Base-by-base conservation (phyloP, 1,284 basidiomycete genomes). In the Puccinia coronata region DNA sequence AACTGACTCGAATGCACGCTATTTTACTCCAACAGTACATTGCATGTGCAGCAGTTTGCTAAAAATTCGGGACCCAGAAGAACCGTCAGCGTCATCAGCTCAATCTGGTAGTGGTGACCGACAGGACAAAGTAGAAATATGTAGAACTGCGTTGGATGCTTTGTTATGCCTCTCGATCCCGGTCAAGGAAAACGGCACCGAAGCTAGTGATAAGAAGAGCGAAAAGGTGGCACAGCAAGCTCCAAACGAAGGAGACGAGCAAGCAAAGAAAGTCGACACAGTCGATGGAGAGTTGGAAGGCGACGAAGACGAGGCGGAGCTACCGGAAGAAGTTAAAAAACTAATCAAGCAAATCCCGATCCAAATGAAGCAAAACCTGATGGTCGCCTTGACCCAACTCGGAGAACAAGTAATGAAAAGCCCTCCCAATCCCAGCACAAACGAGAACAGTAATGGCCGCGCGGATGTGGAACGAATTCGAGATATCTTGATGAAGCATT, bases 121-220 rank as follows among this genome's bases (percentile, higher is more conserved):
- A 55, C 25, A 6, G 20, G 53, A 43, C 28, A 18, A 36, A 39
- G 34, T 39, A 1, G 71, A 73, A 18, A 25, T 41, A 41, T 53
- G 36, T 5, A 55, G 28, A 12, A 76, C 41, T 39, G 39, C 57
- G 49, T 41, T 76, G 34, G 41, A 49, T 8, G 73, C 47, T 63
- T 76, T 76, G 39, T 65, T 76, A 76, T 76, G 41, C 55, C 55
- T 76, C 41, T 1, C 36, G 41, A 76, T 74, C 23, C 72, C 72
- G 23, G 2, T 43, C 36, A n/a, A 47, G 2, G 14, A 31, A 31
- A 63, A 63, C 2, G 41, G 23, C 28, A 18, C 8, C 14, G n/a
- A 70, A 12, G 25, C 43, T 43, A 69, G 43, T 41, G 14, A 4
- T 8, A n/a, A 63, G 28, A 28, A 63, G 59, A 31, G 34, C 14